These are phyloP conservation scores for Clonostachys rhizophaga DNA, from an alignment of 2,329 filamentous ascomycete species.

Conservation along the genomic window DNA sequence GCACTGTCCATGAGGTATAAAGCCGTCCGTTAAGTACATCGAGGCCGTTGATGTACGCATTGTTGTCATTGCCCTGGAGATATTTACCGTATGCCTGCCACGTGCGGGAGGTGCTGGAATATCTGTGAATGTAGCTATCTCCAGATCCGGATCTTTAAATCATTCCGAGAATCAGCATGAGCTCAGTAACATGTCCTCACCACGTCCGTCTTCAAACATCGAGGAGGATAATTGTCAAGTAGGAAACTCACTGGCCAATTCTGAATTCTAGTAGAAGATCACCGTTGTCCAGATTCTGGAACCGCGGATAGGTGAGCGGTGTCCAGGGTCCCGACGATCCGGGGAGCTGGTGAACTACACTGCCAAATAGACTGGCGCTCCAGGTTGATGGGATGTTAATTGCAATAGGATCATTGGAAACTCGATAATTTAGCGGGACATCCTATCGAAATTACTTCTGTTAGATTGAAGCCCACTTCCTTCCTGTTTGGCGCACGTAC, in stretches of 20 bases:
- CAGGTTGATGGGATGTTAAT: conserved; percentile 2
- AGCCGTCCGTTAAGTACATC: conserved; percentile 4
- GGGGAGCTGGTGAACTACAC: conserved; percentile 6
- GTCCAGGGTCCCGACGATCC: conserved; percentile 7
- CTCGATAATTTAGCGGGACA: conserved; percentile 12
- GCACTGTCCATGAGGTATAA: conserved; percentile 9
- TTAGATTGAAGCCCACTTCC: no score
- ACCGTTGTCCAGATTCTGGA: conserved; percentile 6
- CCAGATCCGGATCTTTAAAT: conserved; percentile 5
- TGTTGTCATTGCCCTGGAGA: conserved; percentile 8
- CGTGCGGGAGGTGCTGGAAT: conserved; percentile 2
- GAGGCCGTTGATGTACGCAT: conserved; percentile 12
- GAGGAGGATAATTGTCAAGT: no score
- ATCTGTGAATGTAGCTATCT: conserved; percentile 10
- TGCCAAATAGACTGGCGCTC: conserved; percentile 6
- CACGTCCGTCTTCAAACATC: neutral
- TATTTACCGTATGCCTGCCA: conserved; percentile 9
- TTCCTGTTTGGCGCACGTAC: neutral
- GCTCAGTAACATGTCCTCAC: neutral
- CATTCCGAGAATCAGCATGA: neutral
- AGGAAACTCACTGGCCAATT: conserved; percentile 4
- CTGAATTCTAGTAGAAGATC: conserved; percentile 10
- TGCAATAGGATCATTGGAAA: conserved; percentile 6
- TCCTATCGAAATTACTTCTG: conserved; percentile 1
- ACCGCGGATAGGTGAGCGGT: conserved; percentile 11